phyloP scores from a whole-genome alignment of 192 early-diverging fungal species.

The Geranomyces variabilis region DNA sequence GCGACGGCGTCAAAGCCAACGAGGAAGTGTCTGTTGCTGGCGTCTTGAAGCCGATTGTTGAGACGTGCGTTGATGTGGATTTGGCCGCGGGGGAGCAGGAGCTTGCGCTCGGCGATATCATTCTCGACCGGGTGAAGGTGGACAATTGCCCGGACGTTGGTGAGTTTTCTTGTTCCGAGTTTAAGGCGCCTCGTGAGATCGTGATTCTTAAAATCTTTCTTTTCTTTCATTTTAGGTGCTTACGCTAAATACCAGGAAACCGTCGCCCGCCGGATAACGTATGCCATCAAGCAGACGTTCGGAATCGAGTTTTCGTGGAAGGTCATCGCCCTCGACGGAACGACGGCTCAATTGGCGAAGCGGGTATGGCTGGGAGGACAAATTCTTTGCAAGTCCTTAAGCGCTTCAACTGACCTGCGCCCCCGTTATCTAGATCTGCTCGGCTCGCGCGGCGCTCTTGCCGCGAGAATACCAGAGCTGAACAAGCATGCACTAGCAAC shows the following conservation, averaged over 20 bases:
- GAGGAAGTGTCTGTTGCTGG: conserved; percentile 25
- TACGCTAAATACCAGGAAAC: conserved; percentile 42
- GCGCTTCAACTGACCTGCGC: too few relatives aligned
- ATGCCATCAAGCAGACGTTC: conserved; percentile 79
- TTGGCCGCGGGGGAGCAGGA: conserved; percentile 13
- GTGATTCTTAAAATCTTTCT: neutral
- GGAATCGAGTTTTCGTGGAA: conserved; percentile 89
- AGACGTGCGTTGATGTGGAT: conserved; percentile 41
- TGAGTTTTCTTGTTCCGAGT: conserved; percentile 4
- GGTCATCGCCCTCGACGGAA: conserved; percentile 58
- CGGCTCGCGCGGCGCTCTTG: neutral
- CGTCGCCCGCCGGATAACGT: conserved; percentile 67
- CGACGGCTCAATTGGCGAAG: conserved; percentile 52
- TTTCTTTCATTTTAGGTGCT: conserved; percentile 12
- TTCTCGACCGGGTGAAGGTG: conserved; percentile 33
- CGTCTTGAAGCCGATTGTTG: conserved; percentile 27
- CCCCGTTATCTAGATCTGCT: conserved; percentile 12
- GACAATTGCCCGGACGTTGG: conserved; percentile 29
- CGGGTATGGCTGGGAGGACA: conserved; percentile 48
- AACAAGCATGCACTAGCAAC: too few relatives aligned
- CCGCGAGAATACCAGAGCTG: conserved; percentile 1
- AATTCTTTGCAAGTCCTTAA: neutral
- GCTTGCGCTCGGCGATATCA: conserved; percentile 33
- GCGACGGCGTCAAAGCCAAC: neutral
- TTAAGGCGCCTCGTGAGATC: neutral